Base-by-base conservation (phyloP, 495 filamentous ascomycete species). In the Aspergillus coremiiformis region DNA sequence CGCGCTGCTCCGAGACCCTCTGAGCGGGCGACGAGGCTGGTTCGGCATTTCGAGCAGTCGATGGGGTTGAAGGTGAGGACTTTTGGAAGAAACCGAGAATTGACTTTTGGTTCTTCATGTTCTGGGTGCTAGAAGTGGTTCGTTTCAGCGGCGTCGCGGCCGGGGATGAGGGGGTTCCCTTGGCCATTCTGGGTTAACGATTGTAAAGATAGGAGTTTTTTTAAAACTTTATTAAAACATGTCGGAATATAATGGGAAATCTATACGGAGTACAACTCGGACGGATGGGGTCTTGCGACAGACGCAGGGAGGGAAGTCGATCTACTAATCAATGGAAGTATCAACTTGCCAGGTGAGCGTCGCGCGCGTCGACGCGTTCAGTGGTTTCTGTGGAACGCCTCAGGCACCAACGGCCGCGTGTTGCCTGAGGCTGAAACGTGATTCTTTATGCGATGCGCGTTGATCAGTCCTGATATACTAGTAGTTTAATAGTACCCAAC, bases 81-180 rank as follows among this genome's bases (percentile, higher is more conserved):
- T 86, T 92, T 50, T 84, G 76, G 58, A 96, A 95, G 75, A 96
- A 96, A 30, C 88, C 86, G 3, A 90, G 74, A 45, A 96, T 93
- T 9, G 79, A 81, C 56, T 84, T 88, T 69, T 92, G 85, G 61
- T 81, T 85, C 61, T 85, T 89, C 71, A 79, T 76, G 29, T 73
- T 75, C 52, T 76, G 71, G 2, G 70, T 66, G 49, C 67, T 75
- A 17, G 75, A 70, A 11, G 68, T 76, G 4, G 76, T 60, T 53
- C 68, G 66, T 56, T 74, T 77, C 33, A 79, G 61, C 35, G 74
- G 69, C 51, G 72, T 74, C 44, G 67, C 65, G 8, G 74, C 60
- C 22, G 64, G 58, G 14, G 61, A 56, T 5, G 73, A 71, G 26
- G 72, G 71, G 29, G 69, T 62, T 52, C 59, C 67, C 58, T 65